These are phyloP conservation scores for Breynia disticha DNA, from an alignment of 441 rosid species.

Conservation along the genomic window DNA sequence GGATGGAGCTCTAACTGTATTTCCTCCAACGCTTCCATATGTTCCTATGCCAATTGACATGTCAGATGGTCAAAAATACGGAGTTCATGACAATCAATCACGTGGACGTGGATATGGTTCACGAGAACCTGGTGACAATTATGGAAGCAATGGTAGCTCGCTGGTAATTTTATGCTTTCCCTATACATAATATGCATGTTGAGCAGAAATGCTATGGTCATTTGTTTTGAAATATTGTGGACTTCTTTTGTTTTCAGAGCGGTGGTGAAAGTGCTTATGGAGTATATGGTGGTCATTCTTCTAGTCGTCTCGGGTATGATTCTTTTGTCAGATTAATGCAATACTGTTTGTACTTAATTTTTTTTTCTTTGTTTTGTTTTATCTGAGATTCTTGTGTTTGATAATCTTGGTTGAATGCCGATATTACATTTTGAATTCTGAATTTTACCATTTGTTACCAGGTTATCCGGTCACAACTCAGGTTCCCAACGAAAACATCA, in stretches of 20 bases:
- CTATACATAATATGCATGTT: not conserved
- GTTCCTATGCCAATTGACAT: slow-evolving; percentile 64
- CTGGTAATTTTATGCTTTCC: slow-evolving; percentile 32
- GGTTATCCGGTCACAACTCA: slow-evolving; percentile 76
- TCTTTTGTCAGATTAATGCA: not conserved
- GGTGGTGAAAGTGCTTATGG: slow-evolving; percentile 71
- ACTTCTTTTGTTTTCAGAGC: slow-evolving; percentile 17
- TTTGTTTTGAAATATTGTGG: not conserved
- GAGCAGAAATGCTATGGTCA: not conserved
- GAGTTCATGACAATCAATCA: slow-evolving; percentile 65
- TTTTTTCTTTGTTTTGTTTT: not conserved
- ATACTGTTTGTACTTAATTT: not conserved
- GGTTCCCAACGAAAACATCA: slow-evolving; percentile 67
- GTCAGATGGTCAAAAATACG: slow-evolving; percentile 38
- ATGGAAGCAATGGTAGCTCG: slow-evolving; percentile 62
- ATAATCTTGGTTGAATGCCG: not conserved
- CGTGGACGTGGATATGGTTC: slow-evolving; percentile 69
- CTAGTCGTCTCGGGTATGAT: slow-evolving; percentile 81
- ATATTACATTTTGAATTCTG: slow-evolving; percentile 19
- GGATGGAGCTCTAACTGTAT: slow-evolving; percentile 66
- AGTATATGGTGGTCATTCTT: slow-evolving; percentile 65
- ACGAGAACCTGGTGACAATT: slow-evolving; percentile 50
- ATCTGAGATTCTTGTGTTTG: slow-evolving; percentile 6
- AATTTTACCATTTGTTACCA: slow-evolving; percentile 44
- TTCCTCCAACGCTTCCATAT: slow-evolving; percentile 74